Conservation (phyloP, 306 rosid genomes). For the Comarum palustre region DNA sequence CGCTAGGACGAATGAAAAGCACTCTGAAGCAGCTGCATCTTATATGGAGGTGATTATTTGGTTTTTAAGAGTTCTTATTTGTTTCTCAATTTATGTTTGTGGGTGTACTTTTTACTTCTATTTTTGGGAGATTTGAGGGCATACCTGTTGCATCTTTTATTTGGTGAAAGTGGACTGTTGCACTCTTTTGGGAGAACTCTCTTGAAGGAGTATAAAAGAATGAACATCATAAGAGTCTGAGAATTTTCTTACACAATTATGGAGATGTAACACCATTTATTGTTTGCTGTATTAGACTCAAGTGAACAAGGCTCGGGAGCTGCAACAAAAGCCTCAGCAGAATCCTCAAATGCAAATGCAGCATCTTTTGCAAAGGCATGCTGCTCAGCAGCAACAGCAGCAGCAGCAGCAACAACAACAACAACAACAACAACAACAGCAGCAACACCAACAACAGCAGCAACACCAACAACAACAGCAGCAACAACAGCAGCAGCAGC, state of each 20-base stretch:
- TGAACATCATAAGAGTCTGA: background rate
- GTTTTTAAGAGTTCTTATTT: background rate
- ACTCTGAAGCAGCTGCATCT: conserved; percentile 61
- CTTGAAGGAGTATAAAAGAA: background rate
- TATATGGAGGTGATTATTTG: conserved; percentile 47
- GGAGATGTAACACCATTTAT: background rate
- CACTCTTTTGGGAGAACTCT: background rate
- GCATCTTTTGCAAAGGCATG: conserved; percentile 44
- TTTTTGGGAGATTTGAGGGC: background rate
- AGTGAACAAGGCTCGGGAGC: conserved; percentile 48
- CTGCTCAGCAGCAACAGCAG: conserved; percentile 35
- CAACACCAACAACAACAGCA: background rate
- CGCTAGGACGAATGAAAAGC: conserved; percentile 49
- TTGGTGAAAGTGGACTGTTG: background rate
- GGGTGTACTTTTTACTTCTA: background rate
- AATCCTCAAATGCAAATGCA: conserved; percentile 46
- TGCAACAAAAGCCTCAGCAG: conserved; percentile 45
- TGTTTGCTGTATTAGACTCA: conserved; percentile 42
- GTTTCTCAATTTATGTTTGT: background rate
- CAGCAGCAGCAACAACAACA: background rate
- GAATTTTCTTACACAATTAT: background rate
- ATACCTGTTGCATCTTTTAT: background rate
- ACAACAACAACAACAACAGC: conserved; percentile 7
- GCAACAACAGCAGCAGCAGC: conserved; percentile 19
- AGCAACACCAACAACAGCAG: conserved; percentile 5